Evolutionary conservation across 2,329 filamentous ascomycete species (phyloP).

Genomic region (Diaporthe longicolla): DNA sequence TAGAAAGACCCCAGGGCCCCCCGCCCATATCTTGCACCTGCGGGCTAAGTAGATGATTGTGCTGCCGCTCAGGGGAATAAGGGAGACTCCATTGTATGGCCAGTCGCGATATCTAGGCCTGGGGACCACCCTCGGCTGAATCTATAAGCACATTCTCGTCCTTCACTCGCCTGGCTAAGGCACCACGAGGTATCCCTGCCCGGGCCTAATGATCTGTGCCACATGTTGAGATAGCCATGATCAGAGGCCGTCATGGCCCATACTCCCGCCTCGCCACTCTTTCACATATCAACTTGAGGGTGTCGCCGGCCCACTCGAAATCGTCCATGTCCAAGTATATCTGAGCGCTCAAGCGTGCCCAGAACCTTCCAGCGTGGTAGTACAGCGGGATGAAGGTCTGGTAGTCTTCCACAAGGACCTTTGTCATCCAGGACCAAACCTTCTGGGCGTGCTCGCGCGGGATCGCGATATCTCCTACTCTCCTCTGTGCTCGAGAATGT

Average conservation of each 20-base stretch:
- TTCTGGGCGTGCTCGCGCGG: slow-evolving; percentile 50
- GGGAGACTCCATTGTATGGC: neutral
- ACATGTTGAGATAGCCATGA: neutral
- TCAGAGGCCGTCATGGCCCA: slow-evolving; percentile 17
- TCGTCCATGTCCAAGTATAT: slow-evolving; percentile 86
- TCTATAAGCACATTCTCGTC: slow-evolving; percentile 27
- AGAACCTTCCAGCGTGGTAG: slow-evolving; percentile 73
- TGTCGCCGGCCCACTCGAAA: slow-evolving; percentile 77
- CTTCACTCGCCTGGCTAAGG: neutral
- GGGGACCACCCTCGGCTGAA: neutral
- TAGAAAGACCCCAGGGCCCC: slow-evolving; percentile 49
- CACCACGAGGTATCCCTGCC: neutral
- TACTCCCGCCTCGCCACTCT: slow-evolving; percentile 55
- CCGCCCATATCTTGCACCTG: neutral
- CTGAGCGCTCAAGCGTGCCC: slow-evolving; percentile 83
- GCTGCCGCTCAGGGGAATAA: neutral
- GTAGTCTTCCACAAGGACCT: slow-evolving; percentile 68
- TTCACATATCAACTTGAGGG: slow-evolving; percentile 66
- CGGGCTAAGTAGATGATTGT: neutral
- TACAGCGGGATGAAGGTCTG: slow-evolving; percentile 80
- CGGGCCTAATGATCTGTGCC: neutral
- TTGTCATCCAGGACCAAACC: slow-evolving; percentile 71
- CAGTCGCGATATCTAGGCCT: slow-evolving; percentile 5
- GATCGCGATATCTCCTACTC: slow-evolving; percentile 51
- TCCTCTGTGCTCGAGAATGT: slow-evolving; percentile 43